Base-by-base conservation (phyloP, 257 asterid species). In the Nicotiana knightiana region DNA sequence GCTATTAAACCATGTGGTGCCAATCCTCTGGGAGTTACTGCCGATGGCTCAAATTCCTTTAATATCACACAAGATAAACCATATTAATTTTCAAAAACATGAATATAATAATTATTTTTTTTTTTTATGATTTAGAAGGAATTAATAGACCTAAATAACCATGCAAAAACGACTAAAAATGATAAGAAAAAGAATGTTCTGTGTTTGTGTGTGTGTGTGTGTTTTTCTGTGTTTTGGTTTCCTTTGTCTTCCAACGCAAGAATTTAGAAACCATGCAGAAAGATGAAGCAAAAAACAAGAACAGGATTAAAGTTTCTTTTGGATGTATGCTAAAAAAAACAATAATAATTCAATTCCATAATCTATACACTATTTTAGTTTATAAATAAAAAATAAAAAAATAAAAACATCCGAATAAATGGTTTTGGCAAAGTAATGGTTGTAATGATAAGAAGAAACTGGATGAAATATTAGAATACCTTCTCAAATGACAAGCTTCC, bases 401-500 rank as follows among this genome's bases (percentile, higher is more conserved):
- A 67, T 6, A 68, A 4, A 21, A 6, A 6, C 0, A 37, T 6
- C 46, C 9, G 46, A 37, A 37, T 37, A 37, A 33, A 5, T 4
- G 7, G 0, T 6, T 37, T 37, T 6, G 48, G 48, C 10, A 8
- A 43, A 8, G 48, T 43, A 43, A 43, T 12, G 57, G 57, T 51
- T 51, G 17, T 51, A 51, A 51, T 11, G 57, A 51, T 51, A 13
- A 57, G 63, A 57, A 57, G 26, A 57, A 57, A n/a, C 5, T 57
- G 26, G 11, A 18, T 57, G 63, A 46, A 43, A 33, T 39, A 46
- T 73, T 21, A 73, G 57, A 12, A 53, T 73, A 73, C 79, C 79
- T 73, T 73, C 62, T 73, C 79, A 73, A 73, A 73, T 73, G 79
- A 48, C 48, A 73, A 48, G 79, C 79, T 73, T 24, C 79, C 79